These are phyloP conservation scores for Aegilops sharonensis DNA, from an alignment of 176 grass and related monocot species.

Conservation along the genomic window DNA sequence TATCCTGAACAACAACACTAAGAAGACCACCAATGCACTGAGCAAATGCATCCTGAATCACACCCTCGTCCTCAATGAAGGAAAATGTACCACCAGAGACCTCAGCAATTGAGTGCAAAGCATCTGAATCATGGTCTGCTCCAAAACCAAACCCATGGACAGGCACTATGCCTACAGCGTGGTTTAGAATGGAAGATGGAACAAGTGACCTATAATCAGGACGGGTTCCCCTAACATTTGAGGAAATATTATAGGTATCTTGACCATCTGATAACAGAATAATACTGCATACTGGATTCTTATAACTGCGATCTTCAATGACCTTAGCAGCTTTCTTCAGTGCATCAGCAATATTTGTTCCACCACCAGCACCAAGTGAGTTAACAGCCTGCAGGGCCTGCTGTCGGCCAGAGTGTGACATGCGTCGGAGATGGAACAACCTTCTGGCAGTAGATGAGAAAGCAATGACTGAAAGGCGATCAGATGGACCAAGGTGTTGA, in stretches of 20 bases:
- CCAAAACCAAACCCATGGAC: constrained; percentile 95
- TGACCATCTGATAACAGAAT: constrained; percentile 97
- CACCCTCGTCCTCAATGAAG: constrained; percentile 87
- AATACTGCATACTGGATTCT: constrained; percentile 90
- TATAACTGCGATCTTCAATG: constrained; percentile 70
- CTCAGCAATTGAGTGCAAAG: constrained; percentile 84
- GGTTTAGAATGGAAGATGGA: constrained; percentile 59
- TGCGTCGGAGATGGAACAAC: constrained; percentile 69
- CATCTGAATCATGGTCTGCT: constrained; percentile 75
- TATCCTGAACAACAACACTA: constrained; percentile 85
- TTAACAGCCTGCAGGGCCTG: constrained; percentile 84
- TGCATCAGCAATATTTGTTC: constrained; percentile 94
- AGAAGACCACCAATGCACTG: constrained; percentile 98
- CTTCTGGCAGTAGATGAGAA: constrained; percentile 86
- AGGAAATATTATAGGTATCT: constrained; percentile 86
- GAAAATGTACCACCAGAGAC: constrained; percentile 93
- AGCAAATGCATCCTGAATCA: constrained; percentile 98
- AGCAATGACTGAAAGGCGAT: constrained; percentile 88
- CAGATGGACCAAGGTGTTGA: constrained; percentile 80
- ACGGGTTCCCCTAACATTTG: constrained; percentile 48
- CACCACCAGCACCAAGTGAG: constrained; percentile 72
- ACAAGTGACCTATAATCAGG: constrained; percentile 70
- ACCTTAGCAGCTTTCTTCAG: constrained; percentile 82
- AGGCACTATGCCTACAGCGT: constrained; percentile 39
- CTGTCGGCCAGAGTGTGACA: constrained; percentile 81